Conservation (phyloP, 139 green algal genomes). For the Prasinococcaceae sp. region DNA sequence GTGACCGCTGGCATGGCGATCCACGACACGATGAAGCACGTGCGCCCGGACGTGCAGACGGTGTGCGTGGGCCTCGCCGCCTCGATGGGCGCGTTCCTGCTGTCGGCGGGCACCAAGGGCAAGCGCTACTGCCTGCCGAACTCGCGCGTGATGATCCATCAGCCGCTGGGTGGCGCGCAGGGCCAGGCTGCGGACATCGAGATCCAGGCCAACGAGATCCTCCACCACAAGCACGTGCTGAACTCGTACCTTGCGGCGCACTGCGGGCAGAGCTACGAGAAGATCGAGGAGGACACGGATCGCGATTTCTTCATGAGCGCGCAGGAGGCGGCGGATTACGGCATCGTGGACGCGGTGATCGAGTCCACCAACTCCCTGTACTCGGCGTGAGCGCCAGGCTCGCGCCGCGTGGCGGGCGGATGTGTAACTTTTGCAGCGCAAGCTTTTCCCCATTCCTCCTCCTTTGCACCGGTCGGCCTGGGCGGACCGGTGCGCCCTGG, state of each 20-base stretch:
- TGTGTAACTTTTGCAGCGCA: too few species aligned
- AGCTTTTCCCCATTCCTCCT: too few species aligned
- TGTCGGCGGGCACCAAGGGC: constrained; percentile 77
- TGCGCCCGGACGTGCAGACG: constrained; percentile 86
- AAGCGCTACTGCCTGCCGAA: constrained; percentile 96
- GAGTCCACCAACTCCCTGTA: too few species aligned
- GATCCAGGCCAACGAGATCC: constrained; percentile 97
- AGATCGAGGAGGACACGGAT: constrained; percentile 80
- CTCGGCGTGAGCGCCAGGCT: too few species aligned
- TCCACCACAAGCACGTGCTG: constrained; percentile 98
- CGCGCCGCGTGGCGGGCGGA: too few species aligned
- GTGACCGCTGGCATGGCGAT: constrained; percentile 84
- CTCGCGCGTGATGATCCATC: constrained; percentile 99
- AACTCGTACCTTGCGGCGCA: constrained; percentile 97
- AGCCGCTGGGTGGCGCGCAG: constrained; percentile 88
- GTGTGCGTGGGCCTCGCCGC: constrained; percentile 95
- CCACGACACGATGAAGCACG: constrained; percentile 99
- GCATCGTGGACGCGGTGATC: constrained; percentile 78
- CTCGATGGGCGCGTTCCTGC: constrained; percentile 95
- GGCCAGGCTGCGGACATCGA: constrained; percentile 99
- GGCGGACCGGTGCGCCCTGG: too few species aligned
- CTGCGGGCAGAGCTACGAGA: constrained; percentile 82
- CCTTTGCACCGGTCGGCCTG: too few species aligned
- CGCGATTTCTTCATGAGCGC: constrained; percentile 97
- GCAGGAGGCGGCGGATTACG: constrained; percentile 94